phyloP scores from a whole-genome alignment of 2,329 filamentous ascomycete genomes.

The Cytospora chrysosperma region DNA sequence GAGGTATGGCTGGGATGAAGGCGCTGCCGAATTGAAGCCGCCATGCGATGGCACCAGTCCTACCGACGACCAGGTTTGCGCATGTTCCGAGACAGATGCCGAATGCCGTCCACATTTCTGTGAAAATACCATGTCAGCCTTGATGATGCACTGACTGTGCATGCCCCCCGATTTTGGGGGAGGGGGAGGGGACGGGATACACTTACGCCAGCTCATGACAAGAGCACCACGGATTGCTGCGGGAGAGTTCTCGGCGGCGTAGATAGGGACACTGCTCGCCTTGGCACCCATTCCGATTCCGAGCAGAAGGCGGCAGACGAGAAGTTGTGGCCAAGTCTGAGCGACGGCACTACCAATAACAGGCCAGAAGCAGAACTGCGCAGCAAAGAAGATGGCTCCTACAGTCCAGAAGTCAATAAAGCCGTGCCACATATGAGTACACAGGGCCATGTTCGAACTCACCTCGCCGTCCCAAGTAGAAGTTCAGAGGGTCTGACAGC shows the following conservation, averaged over 20 bases:
- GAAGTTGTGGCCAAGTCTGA: slow-evolving; percentile 65
- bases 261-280: slow-evolving; percentile 58
- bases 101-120: slow-evolving; percentile 55
- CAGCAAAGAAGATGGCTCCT: slow-evolving; percentile 30
- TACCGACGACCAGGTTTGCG: slow-evolving; percentile 63
- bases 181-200: slow-evolving; percentile 28
- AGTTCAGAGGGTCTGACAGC: slow-evolving; percentile 47
- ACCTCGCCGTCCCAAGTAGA: slow-evolving; percentile 43
- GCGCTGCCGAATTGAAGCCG: slow-evolving; percentile 63
- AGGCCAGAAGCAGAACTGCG: slow-evolving; percentile 55
- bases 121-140: slow-evolving; percentile 40
- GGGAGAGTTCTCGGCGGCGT: slow-evolving; percentile 52
- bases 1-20: slow-evolving; percentile 62
- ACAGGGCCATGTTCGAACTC: neutral
- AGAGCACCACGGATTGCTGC: slow-evolving; percentile 52
- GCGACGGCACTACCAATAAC: slow-evolving; percentile 64
- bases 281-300: slow-evolving; percentile 71
- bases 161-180: no score
- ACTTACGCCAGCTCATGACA: slow-evolving; percentile 57
- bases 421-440: neutral
- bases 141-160: slow-evolving; percentile 52
- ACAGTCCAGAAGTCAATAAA: neutral
- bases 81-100: slow-evolving; percentile 54
- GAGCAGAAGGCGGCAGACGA: slow-evolving; percentile 65
- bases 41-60: slow-evolving; percentile 60